Evolutionary conservation across 257 asterid species (phyloP), one percentile per base, ranked within the genome.

Genomic region (Solanum rostratum): DNA sequence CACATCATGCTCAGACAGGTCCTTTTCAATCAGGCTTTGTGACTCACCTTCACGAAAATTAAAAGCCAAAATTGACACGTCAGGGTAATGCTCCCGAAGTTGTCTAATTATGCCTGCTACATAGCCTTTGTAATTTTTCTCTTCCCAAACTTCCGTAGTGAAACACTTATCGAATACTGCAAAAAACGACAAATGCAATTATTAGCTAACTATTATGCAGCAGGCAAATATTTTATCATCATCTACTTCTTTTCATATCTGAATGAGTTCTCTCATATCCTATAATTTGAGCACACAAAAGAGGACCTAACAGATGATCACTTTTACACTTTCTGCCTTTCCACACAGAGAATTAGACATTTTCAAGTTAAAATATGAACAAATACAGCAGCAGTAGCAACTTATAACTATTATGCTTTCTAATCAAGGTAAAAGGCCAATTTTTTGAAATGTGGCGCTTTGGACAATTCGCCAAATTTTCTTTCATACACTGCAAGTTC

Each of bases 91-190:
- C 15, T 89, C 92, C 14, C 82, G 89, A 39, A 94, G 93, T 78
- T 91, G 90, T 52, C 88, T 87, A 84, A 93, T 79, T n/a, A 91
- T 62, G 24, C 87, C 87, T 46, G 88, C 88, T 27, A 90, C 88
- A 50, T 90, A 88, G 43, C 43, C 88, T 79, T 84, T 87, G 70
- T 89, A 92, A 84, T 90, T 90, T 7, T 84, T 84, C 12, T 87
- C 89, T 52, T 88, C 90, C 82, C 84, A 24, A 24, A 62, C 85
- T 86, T 90, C 85, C 43, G 88, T 71, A 49, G 94, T 85, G 68
- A 93, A 93, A 89, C 98, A 90, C 90, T 94, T 90, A 86, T 92
- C 92, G 33, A 93, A 94, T 43, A 94, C 98, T 94, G 85, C 91
- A 90, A 79, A 80, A 24, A 76, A 49, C 43, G 24, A 49, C 16